These are phyloP conservation scores for Penicillium brasilianum DNA, from an alignment of 2,329 filamentous ascomycete species.

Conservation along the genomic window DNA sequence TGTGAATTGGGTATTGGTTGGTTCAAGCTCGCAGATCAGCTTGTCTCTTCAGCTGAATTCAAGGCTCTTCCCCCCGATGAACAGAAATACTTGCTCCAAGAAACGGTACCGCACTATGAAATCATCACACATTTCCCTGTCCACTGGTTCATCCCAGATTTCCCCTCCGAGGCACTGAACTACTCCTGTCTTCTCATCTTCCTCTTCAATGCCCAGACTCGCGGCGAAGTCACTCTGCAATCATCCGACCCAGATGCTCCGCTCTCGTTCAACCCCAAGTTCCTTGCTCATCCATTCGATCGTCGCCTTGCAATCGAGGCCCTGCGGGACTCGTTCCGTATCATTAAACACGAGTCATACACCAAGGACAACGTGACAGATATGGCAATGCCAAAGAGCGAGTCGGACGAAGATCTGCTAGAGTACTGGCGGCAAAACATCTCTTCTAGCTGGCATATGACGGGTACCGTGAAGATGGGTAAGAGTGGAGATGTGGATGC, in stretches of 20 bases:
- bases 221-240: slow-evolving; percentile 59
- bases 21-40: slow-evolving; percentile 47
- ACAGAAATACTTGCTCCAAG: slow-evolving; percentile 52
- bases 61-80: slow-evolving; percentile 52
- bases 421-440: slow-evolving; percentile 54
- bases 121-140: slow-evolving; percentile 56
- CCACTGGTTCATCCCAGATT: slow-evolving; percentile 43
- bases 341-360: slow-evolving; percentile 53
- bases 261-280: slow-evolving; percentile 60
- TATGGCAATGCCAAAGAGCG: slow-evolving; percentile 53
- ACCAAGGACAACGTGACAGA: slow-evolving; percentile 51
- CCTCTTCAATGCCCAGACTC: slow-evolving; percentile 60
- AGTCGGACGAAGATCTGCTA: slow-evolving; percentile 61
- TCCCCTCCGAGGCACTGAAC: slow-evolving; percentile 43
- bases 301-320: slow-evolving; percentile 56
- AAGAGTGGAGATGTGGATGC: slow-evolving; percentile 49
- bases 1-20: slow-evolving; percentile 45
- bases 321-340: slow-evolving; percentile 49
- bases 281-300: slow-evolving; percentile 62
- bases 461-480: slow-evolving; percentile 64
- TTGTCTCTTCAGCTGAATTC: slow-evolving; percentile 56
- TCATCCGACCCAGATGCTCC: slow-evolving; percentile 59
- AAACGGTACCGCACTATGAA: slow-evolving; percentile 64
- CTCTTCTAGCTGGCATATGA: slow-evolving; percentile 61
- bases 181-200: slow-evolving; percentile 56